phyloP scores from a whole-genome alignment of 768 basidiomycete genomes.

The Gloeophyllum trabeum region DNA sequence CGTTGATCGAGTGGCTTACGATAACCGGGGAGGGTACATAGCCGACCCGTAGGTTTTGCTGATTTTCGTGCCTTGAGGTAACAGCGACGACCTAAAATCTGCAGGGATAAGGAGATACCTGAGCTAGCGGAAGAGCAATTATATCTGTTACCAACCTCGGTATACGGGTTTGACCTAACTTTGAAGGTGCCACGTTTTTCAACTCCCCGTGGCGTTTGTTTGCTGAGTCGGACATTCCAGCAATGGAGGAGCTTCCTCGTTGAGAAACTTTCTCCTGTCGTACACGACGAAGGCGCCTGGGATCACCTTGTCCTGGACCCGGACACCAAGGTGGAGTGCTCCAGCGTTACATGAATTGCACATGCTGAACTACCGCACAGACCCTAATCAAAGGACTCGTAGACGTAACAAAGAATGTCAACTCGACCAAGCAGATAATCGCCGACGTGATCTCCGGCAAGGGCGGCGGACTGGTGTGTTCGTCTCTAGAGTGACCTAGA shows the following conservation, averaged over 20 bases:
- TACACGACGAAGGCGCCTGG: too few relatives aligned
- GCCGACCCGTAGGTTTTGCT: conserved; percentile 2
- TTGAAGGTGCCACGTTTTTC: too few relatives aligned
- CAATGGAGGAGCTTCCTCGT: too few relatives aligned
- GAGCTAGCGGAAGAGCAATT: background rate
- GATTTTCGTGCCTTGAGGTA: background rate
- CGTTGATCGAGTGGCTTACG: conserved; percentile 9
- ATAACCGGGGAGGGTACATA: conserved; percentile 1
- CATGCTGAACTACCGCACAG: too few relatives aligned
- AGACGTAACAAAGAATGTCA: conserved; percentile 13
- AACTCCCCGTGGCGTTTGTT: too few relatives aligned
- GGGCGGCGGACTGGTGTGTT: background rate
- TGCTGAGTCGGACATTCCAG: too few relatives aligned
- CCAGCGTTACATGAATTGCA: too few relatives aligned
- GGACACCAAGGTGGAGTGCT: too few relatives aligned
- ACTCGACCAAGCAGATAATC: conserved; percentile 10
- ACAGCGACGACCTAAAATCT: background rate
- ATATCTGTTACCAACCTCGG: background rate
- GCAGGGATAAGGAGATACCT: background rate
- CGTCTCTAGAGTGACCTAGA: background rate
- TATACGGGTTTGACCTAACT: background rate
- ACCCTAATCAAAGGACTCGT: conserved; percentile 15
- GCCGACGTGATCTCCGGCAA: conserved; percentile 2
- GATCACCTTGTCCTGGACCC: too few relatives aligned
- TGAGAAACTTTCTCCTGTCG: too few relatives aligned